Evolutionary conservation across 306 rosid genomes (phyloP), one percentile per base, ranked within the genome.

Genomic region (Rosa persica): DNA sequence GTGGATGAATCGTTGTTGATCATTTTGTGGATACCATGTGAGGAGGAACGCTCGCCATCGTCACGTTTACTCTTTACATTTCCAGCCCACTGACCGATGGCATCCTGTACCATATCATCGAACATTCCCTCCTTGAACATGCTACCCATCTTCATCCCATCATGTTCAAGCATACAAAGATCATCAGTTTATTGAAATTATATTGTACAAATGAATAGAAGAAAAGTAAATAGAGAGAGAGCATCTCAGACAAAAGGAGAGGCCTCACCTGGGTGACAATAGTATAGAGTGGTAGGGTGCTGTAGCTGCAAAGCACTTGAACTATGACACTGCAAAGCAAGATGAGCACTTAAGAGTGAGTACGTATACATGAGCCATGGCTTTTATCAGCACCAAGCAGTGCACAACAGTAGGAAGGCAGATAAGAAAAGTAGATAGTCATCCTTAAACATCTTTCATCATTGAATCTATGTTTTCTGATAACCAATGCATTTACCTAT

Each of bases 231-330:
- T 13, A 15, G 60, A 0, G 15, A 61, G 2, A 5, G 78, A 65
- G 39, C 3, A n/a, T 25, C n/a, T 23, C 11, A 23, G 2, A 19
- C 25, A 43, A 54, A 34, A 61, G n/a, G 74, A 67, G 48, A 77
- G 70, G 52, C 66, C 80, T 40, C 76, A 92, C 98, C 97, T 91
- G 97, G 38, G 96, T 92, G 46, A 92, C 98, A 16, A 95, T 42
- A 47, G 86, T 73, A 79, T 95, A 95, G 58, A 92, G 74, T 19
- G 98, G 98, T 78, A 95, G 83, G 70, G 98, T 92, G 85, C 91
- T 87, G 82, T 88, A 91, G 75, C 98, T 95, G 89, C 98, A 92
- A 20, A 95, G 96, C 60, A 95, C 98, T 88, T 92, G 97, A 86
- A 95, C 98, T 76, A 92, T 76, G 70, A 77, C 85, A 42, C 98